Evolutionary conservation across 345 rosid genomes (phyloP), one percentile per base, ranked within the genome.

Genomic region (Theobroma cacao): DNA sequence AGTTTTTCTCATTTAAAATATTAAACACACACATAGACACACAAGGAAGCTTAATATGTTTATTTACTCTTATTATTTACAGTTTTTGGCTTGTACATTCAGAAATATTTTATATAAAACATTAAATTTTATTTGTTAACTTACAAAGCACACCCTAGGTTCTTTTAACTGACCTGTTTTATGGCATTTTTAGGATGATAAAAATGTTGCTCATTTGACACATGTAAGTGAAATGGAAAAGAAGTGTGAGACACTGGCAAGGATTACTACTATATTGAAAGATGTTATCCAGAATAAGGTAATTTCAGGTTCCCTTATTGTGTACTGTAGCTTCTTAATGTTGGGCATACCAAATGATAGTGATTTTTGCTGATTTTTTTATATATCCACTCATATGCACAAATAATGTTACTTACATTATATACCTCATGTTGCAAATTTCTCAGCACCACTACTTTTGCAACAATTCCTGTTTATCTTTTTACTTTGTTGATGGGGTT

Each of bases 281-380:
- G 99, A 93, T 81, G 97, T 97, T 67, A 94, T 97, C 70, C 98
- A 94, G 88, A 97, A 97, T 87, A 97, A 97, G 98, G 99, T 97
- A 85, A 74, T 73, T 1, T 34, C 5, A 58, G 15, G 2, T 66
- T 58, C 30, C 66, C 45, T 52, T 38, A 18, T 68, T 75, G 31
- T 55, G 15, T 17, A 52, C 18, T 14, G 38, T 65, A 79, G 43
- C 10, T 2, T 13, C n/a, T 41, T 30, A 15, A 72, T 62, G 30
- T 52, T 33, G 5, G 10, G 34, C n/a, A 5, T 47, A 60, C 43
- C 62, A 7, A 24, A 3, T 50, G 63, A 65, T 34, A 3, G 31
- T 36, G 11, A 2, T 75, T 33, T 30, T 8, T 15, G 3, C 52
- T n/a, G 2, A 22, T 34, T 7, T 12, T 22, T 8, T 60, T 71